These are phyloP conservation scores for Citrus glauca DNA, from an alignment of 345 rosid genomes.

Conservation along the genomic window DNA sequence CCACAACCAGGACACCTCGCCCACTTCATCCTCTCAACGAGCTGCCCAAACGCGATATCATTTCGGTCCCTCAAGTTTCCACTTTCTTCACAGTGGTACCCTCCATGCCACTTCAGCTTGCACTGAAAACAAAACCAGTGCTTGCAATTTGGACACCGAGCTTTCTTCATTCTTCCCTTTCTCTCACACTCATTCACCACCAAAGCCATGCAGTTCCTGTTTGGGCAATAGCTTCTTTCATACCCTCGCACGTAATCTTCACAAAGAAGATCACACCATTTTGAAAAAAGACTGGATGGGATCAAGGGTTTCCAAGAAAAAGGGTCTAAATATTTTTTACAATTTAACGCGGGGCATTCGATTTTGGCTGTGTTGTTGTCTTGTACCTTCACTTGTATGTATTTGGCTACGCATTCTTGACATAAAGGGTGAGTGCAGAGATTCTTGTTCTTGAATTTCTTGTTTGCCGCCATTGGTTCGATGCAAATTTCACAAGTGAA, in stretches of 20 bases:
- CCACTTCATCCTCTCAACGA: constrained; percentile 25
- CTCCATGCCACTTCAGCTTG: constrained; percentile 29
- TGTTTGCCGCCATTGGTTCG: constrained; percentile 6
- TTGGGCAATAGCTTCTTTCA: constrained; percentile 29
- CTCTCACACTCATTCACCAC: constrained; percentile 26
- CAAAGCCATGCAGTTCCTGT: constrained; percentile 25
- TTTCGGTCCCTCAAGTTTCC: constrained; percentile 16
- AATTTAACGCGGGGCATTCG: constrained; percentile 23
- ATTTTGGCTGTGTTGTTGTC: constrained; percentile 10
- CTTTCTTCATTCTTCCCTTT: constrained; percentile 10
- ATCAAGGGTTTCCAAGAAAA: constrained; percentile 21
- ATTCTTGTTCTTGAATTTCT: constrained; percentile 22
- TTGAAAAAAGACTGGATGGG: constrained; percentile 14
- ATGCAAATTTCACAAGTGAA: constrained; percentile 8
- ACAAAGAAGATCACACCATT: constrained; percentile 32
- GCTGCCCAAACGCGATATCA: constrained; percentile 22
- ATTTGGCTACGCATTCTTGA: constrained; percentile 23
- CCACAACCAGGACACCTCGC: constrained; percentile 26
- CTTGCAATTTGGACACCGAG: constrained; percentile 28
- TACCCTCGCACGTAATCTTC: constrained; percentile 6
- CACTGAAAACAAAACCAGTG: constrained; percentile 24
- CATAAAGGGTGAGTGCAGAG: constrained; percentile 27
- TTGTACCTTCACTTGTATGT: constrained; percentile 22
- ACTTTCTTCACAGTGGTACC: constrained; percentile 24
- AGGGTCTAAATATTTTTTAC: constrained; percentile 25